Evolutionary conservation across 805 yeast genomes (phyloP).

Genomic region (Barnettozyma pratensis): DNA sequence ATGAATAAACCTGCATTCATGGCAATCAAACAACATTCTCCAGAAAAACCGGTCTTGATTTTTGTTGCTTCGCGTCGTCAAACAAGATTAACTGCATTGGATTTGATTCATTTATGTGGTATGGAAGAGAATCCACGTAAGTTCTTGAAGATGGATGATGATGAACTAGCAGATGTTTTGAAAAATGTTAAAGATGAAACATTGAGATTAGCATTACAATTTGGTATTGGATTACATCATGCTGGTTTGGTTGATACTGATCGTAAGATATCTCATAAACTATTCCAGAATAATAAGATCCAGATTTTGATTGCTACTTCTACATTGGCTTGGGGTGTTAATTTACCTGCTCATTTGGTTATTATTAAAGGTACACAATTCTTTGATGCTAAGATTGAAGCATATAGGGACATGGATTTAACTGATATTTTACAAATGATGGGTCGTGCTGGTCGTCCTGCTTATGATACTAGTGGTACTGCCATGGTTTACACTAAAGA

Average conservation of each 20-base stretch:
- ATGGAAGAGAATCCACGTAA: constrained; percentile 51
- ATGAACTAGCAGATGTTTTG: constrained; percentile 54
- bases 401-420: constrained; percentile 86
- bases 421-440: constrained; percentile 96
- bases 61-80: constrained; percentile 97
- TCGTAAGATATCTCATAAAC: constrained; percentile 79
- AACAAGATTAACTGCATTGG: constrained; percentile 79
- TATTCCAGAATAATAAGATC: constrained; percentile 80
- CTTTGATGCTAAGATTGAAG: constrained; percentile 91
- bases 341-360: constrained; percentile 95
- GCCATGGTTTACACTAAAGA: constrained; percentile 84
- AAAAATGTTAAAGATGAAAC: constrained; percentile 69
- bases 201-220: constrained; percentile 66
- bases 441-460: constrained; percentile 99
- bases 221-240: constrained; percentile 93
- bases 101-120: constrained; percentile 64
- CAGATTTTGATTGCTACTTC: constrained; percentile 93
- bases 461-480: constrained; percentile 85
- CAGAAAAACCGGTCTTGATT: constrained; percentile 87
- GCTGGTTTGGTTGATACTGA: constrained; percentile 95
- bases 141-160: constrained; percentile 55
- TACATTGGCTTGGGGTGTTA: constrained; percentile 99
- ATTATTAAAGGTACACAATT: constrained; percentile 96
- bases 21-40: constrained; percentile 57
- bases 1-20: constrained; percentile 77